phyloP scores from a whole-genome alignment of 768 basidiomycete species.

The Pleurotus citrinopileatus region DNA sequence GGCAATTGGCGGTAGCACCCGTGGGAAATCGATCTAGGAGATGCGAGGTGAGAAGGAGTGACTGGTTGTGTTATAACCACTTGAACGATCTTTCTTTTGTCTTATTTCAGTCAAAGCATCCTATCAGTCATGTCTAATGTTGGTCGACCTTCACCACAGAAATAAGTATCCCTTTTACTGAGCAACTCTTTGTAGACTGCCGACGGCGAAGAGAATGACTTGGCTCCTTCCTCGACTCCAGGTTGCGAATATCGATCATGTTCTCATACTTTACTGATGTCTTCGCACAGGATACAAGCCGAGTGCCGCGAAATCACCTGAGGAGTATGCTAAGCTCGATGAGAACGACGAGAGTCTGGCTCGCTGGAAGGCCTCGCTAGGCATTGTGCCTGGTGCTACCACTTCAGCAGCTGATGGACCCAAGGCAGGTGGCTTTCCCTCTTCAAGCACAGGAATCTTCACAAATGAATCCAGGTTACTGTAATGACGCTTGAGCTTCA shows the following conservation, averaged over 20 bases:
- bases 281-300: slow-evolving; percentile 68
- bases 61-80: too few species aligned
- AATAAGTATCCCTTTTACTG: background rate
- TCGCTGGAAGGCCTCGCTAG: slow-evolving; percentile 94
- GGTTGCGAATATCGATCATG: slow-evolving; percentile 35
- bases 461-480: slow-evolving; percentile 51
- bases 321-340: slow-evolving; percentile 85
- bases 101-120: slow-evolving; percentile 15
- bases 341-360: slow-evolving; percentile 90
- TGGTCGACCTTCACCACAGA: slow-evolving; percentile 21
- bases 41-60: too few species aligned
- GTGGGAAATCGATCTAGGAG: slow-evolving; percentile 70
- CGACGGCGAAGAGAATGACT: slow-evolving; percentile 58
- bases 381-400: slow-evolving; percentile 59
- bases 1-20: slow-evolving; percentile 47
- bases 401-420: slow-evolving; percentile 45
- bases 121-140: slow-evolving; percentile 50
- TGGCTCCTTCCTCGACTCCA: slow-evolving; percentile 65
- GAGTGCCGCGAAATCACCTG: slow-evolving; percentile 62
- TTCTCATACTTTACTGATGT: slow-evolving; percentile 11
- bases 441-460: slow-evolving; percentile 11
- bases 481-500: slow-evolving; percentile 75
- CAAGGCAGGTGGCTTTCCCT: slow-evolving; percentile 48
- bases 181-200: slow-evolving; percentile 39
- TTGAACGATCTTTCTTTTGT: slow-evolving; percentile 18